Conservation (phyloP, 495 filamentous ascomycete species). For the Lasiosphaeria ovina region DNA sequence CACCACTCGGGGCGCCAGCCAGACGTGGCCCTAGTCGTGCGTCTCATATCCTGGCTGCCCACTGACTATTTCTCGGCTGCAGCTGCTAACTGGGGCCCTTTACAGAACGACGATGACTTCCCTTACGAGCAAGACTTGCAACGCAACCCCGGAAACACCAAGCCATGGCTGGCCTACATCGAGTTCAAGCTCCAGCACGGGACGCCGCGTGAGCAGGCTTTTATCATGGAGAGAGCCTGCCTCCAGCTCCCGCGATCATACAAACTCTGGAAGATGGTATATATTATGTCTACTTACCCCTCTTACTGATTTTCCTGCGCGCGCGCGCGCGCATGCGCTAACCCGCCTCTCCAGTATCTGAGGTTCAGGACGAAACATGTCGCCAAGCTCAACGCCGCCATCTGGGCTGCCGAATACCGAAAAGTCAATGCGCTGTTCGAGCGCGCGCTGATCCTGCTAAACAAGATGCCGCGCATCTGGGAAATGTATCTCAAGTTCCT, state of each 20-base stretch:
- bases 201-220: slow-evolving; percentile 84
- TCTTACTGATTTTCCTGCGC: not conserved
- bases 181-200: slow-evolving; percentile 89
- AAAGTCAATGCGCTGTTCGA: slow-evolving; percentile 98
- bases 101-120: slow-evolving; percentile 79
- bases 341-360: slow-evolving; percentile 63
- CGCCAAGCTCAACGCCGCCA: slow-evolving; percentile 76
- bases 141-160: slow-evolving; percentile 79
- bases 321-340: slow-evolving; percentile 14
- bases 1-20: slow-evolving; percentile 29
- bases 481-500: slow-evolving; percentile 95
- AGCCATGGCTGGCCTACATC: slow-evolving; percentile 95
- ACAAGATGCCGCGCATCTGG: slow-evolving; percentile 99
- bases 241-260: slow-evolving; percentile 87
- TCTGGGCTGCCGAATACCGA: slow-evolving; percentile 75
- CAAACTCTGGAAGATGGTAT: slow-evolving; percentile 97
- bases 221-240: slow-evolving; percentile 91
- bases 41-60: slow-evolving; percentile 29
- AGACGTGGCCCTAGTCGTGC: slow-evolving; percentile 77
- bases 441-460: slow-evolving; percentile 86
- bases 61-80: not conserved
- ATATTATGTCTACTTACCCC: slow-evolving; percentile 5
- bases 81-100: slow-evolving; percentile 10
- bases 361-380: slow-evolving; percentile 82
- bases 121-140: slow-evolving; percentile 96